Evolutionary conservation across 2,329 filamentous ascomycete genomes (phyloP).

Genomic region (Paecilomyces fulvus): DNA sequence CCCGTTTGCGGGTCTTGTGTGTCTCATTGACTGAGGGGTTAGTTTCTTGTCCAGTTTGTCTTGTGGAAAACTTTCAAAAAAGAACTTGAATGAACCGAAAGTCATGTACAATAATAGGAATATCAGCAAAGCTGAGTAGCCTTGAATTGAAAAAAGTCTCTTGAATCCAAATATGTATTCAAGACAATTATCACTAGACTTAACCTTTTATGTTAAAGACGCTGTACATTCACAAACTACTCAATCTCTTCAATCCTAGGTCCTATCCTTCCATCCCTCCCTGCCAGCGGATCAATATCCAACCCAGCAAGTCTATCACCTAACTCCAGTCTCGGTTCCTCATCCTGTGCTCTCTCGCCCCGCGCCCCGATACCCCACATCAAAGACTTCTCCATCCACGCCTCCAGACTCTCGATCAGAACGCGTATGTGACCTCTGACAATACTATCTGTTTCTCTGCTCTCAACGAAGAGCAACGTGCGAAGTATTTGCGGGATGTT

Average conservation of each 20-base stretch:
- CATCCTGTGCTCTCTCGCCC: conserved; percentile 6
- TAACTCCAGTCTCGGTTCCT: conserved; percentile 22
- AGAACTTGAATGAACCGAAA: background rate
- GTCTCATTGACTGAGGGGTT: background rate
- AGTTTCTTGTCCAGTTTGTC: background rate
- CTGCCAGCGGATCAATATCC: conserved; percentile 25
- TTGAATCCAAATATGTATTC: background rate
- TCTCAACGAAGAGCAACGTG: conserved; percentile 29
- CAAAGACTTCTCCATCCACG: conserved; percentile 35
- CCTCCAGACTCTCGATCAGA: conserved; percentile 34
- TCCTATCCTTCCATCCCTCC: conserved; percentile 8
- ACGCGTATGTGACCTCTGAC: conserved; percentile 32
- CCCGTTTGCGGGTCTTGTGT: background rate
- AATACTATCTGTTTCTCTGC: conserved; percentile 28
- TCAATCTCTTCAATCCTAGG: conserved; percentile 38
- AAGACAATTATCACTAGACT: background rate
- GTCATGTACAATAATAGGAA: background rate
- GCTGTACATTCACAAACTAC: conserved; percentile 12
- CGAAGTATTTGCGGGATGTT: conserved; percentile 32
- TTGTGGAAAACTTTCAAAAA: background rate
- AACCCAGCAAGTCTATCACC: conserved; percentile 32
- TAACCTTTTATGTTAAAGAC: background rate
- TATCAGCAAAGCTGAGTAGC: background rate
- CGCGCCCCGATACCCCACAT: conserved; percentile 29
- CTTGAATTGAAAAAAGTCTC: background rate